A percentile compares a stretch with the other conserved stretches of the same genome.
Evolutionary conservation across 345 rosid species (phyloP).

Genomic region (Brassica rapa): DNA sequence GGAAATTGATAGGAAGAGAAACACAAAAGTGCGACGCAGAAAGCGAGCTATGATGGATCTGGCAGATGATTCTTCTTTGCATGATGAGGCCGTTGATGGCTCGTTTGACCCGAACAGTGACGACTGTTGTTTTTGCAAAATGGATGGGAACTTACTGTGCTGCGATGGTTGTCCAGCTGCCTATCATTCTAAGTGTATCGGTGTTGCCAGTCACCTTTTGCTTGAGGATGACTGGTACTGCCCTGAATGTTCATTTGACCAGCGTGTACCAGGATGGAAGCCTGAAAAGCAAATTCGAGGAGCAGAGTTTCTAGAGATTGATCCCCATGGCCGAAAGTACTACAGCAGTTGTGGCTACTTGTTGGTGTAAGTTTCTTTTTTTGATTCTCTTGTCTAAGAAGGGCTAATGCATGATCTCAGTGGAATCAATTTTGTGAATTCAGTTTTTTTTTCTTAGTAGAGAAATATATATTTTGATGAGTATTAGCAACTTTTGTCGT

Average conservation of each 20-base stretch:
- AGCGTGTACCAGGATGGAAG: slow-evolving; percentile 54
- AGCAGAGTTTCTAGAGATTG: slow-evolving; percentile 82
- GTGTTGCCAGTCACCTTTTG: slow-evolving; percentile 75
- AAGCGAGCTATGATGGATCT: slow-evolving; percentile 51
- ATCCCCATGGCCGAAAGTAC: slow-evolving; percentile 72
- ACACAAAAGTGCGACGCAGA: slow-evolving; percentile 56
- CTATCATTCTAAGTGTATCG: slow-evolving; percentile 93
- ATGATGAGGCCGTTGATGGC: slow-evolving; percentile 59
- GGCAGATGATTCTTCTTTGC: slow-evolving; percentile 50
- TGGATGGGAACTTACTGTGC: slow-evolving; percentile 93
- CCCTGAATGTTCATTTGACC: slow-evolving; percentile 84
- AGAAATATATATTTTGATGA: neutral
- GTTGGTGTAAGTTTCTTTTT: slow-evolving; percentile 78
- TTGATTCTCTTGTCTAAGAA: slow-evolving; percentile 21
- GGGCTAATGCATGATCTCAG: slow-evolving; percentile 20
- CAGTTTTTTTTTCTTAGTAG: neutral
- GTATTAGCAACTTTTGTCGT: neutral
- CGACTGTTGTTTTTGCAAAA: slow-evolving; percentile 92
- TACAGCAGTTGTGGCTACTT: slow-evolving; percentile 82
- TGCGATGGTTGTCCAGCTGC: slow-evolving; percentile 99
- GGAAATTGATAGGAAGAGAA: slow-evolving; percentile 60
- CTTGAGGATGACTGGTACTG: slow-evolving; percentile 98
- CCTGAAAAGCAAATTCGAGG: slow-evolving; percentile 69
- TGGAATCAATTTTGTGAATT: slow-evolving; percentile 14
- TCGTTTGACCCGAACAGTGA: slow-evolving; percentile 80